Evolutionary conservation across 768 basidiomycete genomes (phyloP), one percentile per base, ranked within the genome.

Genomic region (Hericium coralloides): DNA sequence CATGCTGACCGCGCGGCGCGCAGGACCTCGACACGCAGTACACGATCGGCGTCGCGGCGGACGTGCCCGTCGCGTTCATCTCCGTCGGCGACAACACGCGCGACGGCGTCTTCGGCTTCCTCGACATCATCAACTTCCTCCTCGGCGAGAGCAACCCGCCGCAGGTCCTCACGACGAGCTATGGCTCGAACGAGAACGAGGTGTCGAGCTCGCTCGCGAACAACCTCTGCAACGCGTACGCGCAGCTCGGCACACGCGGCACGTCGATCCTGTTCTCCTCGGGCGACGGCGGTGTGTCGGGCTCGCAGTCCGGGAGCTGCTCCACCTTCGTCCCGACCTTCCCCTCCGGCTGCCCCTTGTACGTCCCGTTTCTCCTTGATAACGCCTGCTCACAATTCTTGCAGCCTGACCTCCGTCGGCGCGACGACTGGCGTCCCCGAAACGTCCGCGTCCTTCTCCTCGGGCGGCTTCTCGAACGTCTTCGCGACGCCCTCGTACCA

Each of bases 361-460:
- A 25, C 15, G 47, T 9, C n/a, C 22, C 20, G 3, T 38, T 4
- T 18, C 37, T 43, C 2, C 14, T 2, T 9, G 39, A 10, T 41
- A n/a, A 41, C 48, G 17, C 17, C 48, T 2, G 17, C 5, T 49
- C 15, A n/a, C n/a, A n/a, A n/a, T n/a, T n/a, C n/a, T 23, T 72
- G 52, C 39, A 56, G 55, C 23, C 50, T 63, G 43, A 63, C 61
- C 12, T 54, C 59, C 23, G 55, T 22, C 58, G 72, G 72, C 31
- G 69, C 70, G 1, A 73, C 73, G 4, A 64, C 65, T 20, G 56
- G 66, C 53, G 49, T 17, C n/a, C 66, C 68, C 10, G 71, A 73
- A 62, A 65, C 63, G 8, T 66, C 65, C 3, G 60, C 58, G 17
- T 23, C 20, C 10, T 64, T 64, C 52, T 63, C 64, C 26, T 51